Conservation (phyloP, 202 grass and related monocot species). For the Dendrocalamus latiflorus region DNA sequence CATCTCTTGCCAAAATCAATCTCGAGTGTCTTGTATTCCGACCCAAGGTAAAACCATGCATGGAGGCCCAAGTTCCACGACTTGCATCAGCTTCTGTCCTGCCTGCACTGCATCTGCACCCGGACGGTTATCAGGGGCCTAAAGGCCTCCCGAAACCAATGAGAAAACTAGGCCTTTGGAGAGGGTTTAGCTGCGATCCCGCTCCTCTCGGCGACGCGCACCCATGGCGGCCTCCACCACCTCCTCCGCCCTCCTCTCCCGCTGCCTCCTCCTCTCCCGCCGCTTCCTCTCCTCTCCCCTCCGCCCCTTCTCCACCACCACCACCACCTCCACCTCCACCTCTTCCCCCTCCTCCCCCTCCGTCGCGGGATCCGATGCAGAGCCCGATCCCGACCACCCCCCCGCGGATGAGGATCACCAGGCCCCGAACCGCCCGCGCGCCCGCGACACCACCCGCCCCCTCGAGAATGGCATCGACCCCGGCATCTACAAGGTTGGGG, state of each 20-base stretch:
- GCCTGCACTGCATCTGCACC: no score
- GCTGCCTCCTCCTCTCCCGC: slow-evolving; percentile 37
- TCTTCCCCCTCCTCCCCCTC: background rate
- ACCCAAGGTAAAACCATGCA: no score
- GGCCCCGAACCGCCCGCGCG: background rate
- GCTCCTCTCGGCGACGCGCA: background rate
- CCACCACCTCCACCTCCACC: background rate
- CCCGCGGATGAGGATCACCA: slow-evolving; percentile 6
- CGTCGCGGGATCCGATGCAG: slow-evolving; percentile 10
- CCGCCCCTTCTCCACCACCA: slow-evolving; percentile 28
- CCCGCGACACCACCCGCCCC: slow-evolving; percentile 44
- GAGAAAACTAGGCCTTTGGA: slow-evolving; percentile 38
- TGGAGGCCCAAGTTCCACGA: no score
- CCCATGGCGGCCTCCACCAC: slow-evolving; percentile 53
- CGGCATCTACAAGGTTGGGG: slow-evolving; percentile 66
- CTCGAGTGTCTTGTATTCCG: no score
- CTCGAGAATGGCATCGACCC: slow-evolving; percentile 87
- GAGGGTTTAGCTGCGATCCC: slow-evolving; percentile 36
- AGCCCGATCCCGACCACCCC: slow-evolving; percentile 1
- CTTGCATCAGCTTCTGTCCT: no score
- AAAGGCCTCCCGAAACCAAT: background rate
- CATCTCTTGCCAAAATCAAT: no score
- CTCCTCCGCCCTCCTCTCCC: slow-evolving; percentile 49
- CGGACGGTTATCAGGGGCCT: no score
- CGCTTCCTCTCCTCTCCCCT: slow-evolving; percentile 31